Percentiles rank a stretch among this genome's conserved stretches.
Conservation (phyloP, 1,284 basidiomycete genomes). For the Ustilago hordei region DNA sequence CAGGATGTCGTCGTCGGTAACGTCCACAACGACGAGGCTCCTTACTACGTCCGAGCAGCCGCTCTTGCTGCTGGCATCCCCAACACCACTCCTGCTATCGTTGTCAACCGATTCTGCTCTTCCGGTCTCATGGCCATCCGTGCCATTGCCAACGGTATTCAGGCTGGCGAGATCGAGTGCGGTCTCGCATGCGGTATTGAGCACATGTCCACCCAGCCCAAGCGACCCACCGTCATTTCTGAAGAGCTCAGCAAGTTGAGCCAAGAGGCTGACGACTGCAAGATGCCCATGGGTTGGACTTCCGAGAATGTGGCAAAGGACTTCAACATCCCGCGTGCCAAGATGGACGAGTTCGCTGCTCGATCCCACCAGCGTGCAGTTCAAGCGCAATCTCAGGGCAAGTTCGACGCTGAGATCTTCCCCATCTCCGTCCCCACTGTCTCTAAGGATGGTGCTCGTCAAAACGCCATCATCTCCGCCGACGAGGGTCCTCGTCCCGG, state of each 20-base stretch:
- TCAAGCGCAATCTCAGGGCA: constrained; percentile 75
- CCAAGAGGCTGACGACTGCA: constrained; percentile 62
- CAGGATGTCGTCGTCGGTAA: constrained; percentile 81
- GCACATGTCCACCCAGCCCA: constrained; percentile 75
- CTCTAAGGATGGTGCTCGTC: constrained; percentile 74
- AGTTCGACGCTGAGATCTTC: constrained; percentile 82
- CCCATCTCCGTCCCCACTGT: constrained; percentile 73
- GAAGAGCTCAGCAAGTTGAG: constrained; percentile 44
- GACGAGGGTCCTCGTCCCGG: constrained; percentile 87
- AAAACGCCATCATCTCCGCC: constrained; percentile 75
- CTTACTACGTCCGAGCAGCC: constrained; percentile 72
- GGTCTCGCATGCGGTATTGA: constrained; percentile 87
- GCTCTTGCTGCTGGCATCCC: constrained; percentile 85
- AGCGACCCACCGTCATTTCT: constrained; percentile 43
- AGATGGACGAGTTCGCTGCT: constrained; percentile 87
- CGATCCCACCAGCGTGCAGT: constrained; percentile 83
- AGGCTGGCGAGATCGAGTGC: constrained; percentile 83
- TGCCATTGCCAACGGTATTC: constrained; percentile 83
- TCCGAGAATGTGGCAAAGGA: constrained; percentile 79
- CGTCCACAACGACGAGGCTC: constrained; percentile 55
- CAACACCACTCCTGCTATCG: constrained; percentile 79
- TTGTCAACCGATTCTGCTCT: constrained; percentile 71
- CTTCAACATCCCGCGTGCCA: constrained; percentile 82
- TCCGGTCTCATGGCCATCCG: constrained; percentile 88
- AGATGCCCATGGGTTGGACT: constrained; percentile 87